phyloP scores from a whole-genome alignment of 257 asterid species.

The Avicennia marina region DNA sequence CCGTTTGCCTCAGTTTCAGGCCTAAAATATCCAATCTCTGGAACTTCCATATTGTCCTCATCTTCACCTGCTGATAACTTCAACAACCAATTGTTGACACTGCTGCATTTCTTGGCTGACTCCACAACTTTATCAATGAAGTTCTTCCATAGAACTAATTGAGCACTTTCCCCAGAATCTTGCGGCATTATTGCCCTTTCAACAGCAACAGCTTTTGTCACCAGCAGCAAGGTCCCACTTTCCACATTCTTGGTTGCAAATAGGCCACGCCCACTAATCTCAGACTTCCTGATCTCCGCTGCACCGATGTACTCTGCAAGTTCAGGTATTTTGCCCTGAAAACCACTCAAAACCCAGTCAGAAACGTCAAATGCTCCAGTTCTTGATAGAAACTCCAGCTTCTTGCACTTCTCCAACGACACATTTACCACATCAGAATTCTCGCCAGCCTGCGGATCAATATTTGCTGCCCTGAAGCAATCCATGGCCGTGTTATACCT shows the following conservation, averaged over 20 bases:
- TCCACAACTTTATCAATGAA: constrained; percentile 57
- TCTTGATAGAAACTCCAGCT: constrained; percentile 53
- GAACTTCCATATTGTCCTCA: constrained; percentile 41
- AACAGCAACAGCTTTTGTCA: constrained; percentile 62
- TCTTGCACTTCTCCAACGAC: constrained; percentile 51
- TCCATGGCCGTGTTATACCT: constrained; percentile 43
- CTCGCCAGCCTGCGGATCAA: constrained; percentile 43
- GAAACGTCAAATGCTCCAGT: constrained; percentile 70
- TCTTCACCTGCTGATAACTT: constrained; percentile 51
- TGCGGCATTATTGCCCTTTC: constrained; percentile 72
- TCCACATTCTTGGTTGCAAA: constrained; percentile 62
- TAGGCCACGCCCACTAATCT: constrained; percentile 68
- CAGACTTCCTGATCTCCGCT: constrained; percentile 63
- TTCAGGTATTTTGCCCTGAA: constrained; percentile 51
- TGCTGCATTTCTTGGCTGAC: constrained; percentile 30
- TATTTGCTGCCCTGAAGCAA: constrained; percentile 47
- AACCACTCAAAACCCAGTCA: constrained; percentile 66
- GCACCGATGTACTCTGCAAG: constrained; percentile 66
- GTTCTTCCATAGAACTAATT: constrained; percentile 73
- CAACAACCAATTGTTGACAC: constrained; percentile 32
- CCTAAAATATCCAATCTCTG: constrained; percentile 38
- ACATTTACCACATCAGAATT: constrained; percentile 41
- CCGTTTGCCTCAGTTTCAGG: constrained; percentile 33
- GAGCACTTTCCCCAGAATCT: constrained; percentile 47
- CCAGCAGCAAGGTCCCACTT: constrained; percentile 49